Base-by-base conservation (phyloP, 1,284 basidiomycete genomes). In the Ceratobasidium sp. region DNA sequence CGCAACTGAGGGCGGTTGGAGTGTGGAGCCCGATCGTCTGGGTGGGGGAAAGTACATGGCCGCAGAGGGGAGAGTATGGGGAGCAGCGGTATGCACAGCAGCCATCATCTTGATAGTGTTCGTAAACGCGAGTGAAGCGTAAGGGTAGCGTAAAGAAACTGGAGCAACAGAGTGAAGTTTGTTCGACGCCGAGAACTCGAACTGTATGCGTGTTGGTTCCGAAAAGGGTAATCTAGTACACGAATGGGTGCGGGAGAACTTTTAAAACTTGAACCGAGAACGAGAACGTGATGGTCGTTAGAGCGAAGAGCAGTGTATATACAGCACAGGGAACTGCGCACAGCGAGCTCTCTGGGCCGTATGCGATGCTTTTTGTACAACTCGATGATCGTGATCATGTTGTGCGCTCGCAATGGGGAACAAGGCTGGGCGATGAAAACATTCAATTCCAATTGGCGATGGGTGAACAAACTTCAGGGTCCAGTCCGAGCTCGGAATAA, bases 1-100 rank as follows among this genome's bases (percentile, higher is more conserved):
- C 27, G 70, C 64, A 23, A 68, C 53, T 1, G 70, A 71, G 6
- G 70, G 70, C 2, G 70, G 70, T 21, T 21, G 58, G 58, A 36
- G 33, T 21, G 58, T 46, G 44, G 49, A 42, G 13, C 60, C 39
- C 14, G 50, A 53, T 19, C 60, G 60, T 44, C 57, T n/a, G 27
- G n/a, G 58, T 23, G 44, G 49, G 5, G 60, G 60, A 19, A 50
- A 25, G 50, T 53, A 64, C 25, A 30, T 30, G n/a, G 47, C 29
- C n/a, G 58, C 47, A n/a, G 47, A 9, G 30, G 58, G 47, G 47
- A 62, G 47, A 19, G 60, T 62, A 25, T 62, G 59, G 13, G 59
- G 59, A 42, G 60, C 47, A 25, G 60, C 39, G 36, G 60, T 25
- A 36, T 64, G 49, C 21, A 53, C 50, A 39, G 60, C 36, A 36